Evolutionary conservation across 176 grass and related monocot genomes (phyloP).

Genomic region (Carex scoparia): DNA sequence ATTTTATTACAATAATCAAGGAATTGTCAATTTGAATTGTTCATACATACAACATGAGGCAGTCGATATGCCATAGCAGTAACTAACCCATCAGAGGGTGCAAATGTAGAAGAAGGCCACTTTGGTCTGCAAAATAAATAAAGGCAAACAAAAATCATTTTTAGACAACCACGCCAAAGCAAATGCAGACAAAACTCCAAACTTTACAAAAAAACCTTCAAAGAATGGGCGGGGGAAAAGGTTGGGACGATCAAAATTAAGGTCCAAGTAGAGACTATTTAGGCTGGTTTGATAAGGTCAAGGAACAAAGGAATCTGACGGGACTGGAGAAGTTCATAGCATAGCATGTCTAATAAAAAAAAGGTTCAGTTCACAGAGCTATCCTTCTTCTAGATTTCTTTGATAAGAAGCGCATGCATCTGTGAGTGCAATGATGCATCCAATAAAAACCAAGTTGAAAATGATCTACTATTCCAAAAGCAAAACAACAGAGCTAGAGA

Average conservation of each 20-base stretch:
- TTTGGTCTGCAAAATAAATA: conserved; percentile 78
- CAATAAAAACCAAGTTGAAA: background rate
- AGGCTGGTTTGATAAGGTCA: too few species aligned
- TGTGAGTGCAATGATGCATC: background rate
- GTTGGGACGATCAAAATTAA: too few species aligned
- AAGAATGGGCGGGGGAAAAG: too few species aligned
- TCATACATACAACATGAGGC: conserved; percentile 85
- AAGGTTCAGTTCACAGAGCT: too few species aligned
- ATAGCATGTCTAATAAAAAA: too few species aligned
- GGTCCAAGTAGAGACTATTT: too few species aligned
- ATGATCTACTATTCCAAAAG: background rate
- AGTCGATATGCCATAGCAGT: conserved; percentile 99
- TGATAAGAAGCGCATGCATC: conserved; percentile 9
- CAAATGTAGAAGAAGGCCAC: conserved; percentile 98
- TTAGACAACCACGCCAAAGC: background rate
- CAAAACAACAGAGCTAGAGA: background rate
- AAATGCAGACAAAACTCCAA: too few species aligned
- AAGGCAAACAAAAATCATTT: background rate
- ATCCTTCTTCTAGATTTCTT: background rate
- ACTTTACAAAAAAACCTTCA: too few species aligned
- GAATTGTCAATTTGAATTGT: conserved; percentile 25
- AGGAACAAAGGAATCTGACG: too few species aligned
- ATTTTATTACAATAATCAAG: conserved; percentile 30
- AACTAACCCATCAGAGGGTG: conserved; percentile 88
- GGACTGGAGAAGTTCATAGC: too few species aligned